These are phyloP conservation scores for Rosa multiflora DNA, from an alignment of 306 rosid species.

Conservation along the genomic window DNA sequence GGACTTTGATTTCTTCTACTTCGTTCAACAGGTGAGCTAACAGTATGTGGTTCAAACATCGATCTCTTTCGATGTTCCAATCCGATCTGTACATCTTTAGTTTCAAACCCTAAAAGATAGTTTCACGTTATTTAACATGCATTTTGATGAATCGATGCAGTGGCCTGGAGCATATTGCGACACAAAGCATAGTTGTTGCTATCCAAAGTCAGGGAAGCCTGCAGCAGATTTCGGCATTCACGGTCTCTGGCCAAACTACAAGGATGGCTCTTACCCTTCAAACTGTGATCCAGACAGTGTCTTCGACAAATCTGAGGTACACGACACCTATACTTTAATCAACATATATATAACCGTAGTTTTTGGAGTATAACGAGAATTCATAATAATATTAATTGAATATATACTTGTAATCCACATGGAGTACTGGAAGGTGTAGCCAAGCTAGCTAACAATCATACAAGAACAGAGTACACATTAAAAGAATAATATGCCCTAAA, in stretches of 20 bases:
- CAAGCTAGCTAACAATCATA: not conserved
- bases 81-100: not conserved
- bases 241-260: conserved; percentile 81
- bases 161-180: conserved; percentile 97
- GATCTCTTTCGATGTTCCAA: not conserved
- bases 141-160: conserved; percentile 31
- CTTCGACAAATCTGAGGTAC: conserved; percentile 51
- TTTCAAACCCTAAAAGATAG: not conserved
- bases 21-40: conserved; percentile 31
- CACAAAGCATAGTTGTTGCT: conserved; percentile 61
- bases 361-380: not conserved
- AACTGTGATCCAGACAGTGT: conserved; percentile 58
- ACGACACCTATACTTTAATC: conserved; percentile 9
- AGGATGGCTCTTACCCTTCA: conserved; percentile 65
- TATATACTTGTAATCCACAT: not conserved
- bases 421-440: not conserved
- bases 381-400: not conserved
- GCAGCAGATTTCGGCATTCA: conserved; percentile 72
- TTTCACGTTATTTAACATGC: not conserved
- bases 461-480: not conserved
- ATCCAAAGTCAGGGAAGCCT: conserved; percentile 75
- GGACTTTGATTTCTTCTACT: conserved; percentile 41
- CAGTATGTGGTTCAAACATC: not conserved
- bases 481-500: not conserved
- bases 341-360: not conserved